A percentile compares a stretch with the other conserved stretches of the same genome.
Evolutionary conservation across 139 green algal species (phyloP).

Genomic region (Pseudopediastrum boryanum): DNA sequence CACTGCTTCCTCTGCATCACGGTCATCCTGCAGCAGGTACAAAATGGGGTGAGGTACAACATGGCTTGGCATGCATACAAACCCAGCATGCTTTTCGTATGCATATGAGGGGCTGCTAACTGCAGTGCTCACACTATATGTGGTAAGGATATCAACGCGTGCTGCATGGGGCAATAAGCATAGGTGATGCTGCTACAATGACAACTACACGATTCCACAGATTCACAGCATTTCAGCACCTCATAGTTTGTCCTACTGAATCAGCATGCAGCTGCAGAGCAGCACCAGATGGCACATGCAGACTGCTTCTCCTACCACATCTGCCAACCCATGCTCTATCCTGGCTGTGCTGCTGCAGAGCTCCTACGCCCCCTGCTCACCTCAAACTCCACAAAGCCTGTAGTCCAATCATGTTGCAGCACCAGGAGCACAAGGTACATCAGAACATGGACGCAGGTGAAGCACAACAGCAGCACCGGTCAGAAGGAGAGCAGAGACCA

Average conservation of each 20-base stretch:
- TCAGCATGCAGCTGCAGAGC: neutral
- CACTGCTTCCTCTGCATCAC: conserved; percentile 26
- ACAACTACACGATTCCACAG: neutral
- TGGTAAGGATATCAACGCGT: neutral
- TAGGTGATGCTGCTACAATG: neutral
- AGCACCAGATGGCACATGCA: neutral
- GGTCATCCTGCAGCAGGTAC: conserved; percentile 5
- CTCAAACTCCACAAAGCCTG: conserved; percentile 31
- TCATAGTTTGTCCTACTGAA: too few relatives aligned
- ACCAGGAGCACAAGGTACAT: neutral
- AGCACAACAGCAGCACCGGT: neutral
- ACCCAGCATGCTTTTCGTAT: too few relatives aligned
- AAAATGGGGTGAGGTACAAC: neutral
- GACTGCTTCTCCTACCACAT: neutral
- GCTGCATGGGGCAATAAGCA: neutral
- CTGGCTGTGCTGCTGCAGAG: too few relatives aligned
- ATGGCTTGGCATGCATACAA: neutral
- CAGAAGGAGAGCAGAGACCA: too few relatives aligned
- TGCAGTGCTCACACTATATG: neutral
- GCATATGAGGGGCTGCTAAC: neutral
- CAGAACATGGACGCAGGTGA: neutral
- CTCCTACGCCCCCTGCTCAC: neutral
- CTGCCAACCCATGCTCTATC: too few relatives aligned
- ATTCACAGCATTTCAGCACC: neutral
- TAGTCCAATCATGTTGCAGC: too few relatives aligned